A percentile compares a stretch with the other conserved stretches of the same genome.
These are phyloP conservation scores for Aristolochia californica DNA, from an alignment of 164 flowering plant species.

Conservation along the genomic window DNA sequence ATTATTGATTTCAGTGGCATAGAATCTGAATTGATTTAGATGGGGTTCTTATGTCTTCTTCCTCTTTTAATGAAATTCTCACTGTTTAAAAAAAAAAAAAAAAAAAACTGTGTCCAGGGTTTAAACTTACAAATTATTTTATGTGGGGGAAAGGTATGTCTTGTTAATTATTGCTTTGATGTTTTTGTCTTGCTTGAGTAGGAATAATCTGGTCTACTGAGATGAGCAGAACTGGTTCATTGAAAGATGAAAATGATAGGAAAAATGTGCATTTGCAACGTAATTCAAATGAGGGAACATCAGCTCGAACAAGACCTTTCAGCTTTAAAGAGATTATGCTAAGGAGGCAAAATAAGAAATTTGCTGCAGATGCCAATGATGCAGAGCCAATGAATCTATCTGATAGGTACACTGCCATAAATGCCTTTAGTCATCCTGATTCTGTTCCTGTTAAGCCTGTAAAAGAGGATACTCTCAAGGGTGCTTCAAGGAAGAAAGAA, in stretches of 20 bases:
- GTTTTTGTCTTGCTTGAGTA: no score
- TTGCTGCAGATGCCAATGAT: conserved; percentile 21
- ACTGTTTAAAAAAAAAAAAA: no score
- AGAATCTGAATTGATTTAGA: no score
- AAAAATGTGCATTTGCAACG: conserved; percentile 13
- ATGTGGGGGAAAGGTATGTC: no score
- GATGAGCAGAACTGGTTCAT: conserved; percentile 39
- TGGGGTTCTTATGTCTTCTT: no score
- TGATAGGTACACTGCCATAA: conserved; percentile 13
- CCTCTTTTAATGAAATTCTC: no score
- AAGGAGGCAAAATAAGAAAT: conserved; percentile 47
- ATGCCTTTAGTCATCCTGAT: conserved; percentile 17
- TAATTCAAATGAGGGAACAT: conserved; percentile 44
- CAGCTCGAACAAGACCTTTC: conserved; percentile 90
- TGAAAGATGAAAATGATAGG: conserved; percentile 22
- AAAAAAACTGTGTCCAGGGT: no score
- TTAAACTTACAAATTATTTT: no score
- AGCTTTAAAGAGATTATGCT: conserved; percentile 77
- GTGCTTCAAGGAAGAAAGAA: conserved; percentile 26
- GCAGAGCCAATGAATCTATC: conserved; percentile 10
- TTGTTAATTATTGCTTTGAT: no score
- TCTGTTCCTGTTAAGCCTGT: conserved; percentile 11
- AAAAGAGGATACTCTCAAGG: conserved; percentile 21
- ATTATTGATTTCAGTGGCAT: no score
- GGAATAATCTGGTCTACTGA: conserved; percentile 5